Evolutionary conservation across 2,329 filamentous ascomycete species (phyloP).

Genomic region (Sporothrix protearum): DNA sequence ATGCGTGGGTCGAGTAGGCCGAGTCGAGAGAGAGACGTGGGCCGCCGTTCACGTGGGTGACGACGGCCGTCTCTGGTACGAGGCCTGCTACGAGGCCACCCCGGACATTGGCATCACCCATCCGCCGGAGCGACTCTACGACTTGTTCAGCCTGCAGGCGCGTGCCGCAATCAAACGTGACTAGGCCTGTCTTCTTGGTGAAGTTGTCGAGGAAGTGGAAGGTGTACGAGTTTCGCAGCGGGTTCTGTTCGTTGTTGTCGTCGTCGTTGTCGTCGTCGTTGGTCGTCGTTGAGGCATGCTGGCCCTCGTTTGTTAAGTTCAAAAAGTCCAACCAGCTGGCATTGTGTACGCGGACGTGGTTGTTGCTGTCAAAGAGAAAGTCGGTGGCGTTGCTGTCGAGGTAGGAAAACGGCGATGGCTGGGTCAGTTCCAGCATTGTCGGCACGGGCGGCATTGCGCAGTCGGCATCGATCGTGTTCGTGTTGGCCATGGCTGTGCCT

Average conservation of each 20-base stretch:
- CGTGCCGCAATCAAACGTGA: conserved; percentile 16
- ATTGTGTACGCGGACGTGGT: background rate
- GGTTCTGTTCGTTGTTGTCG: background rate
- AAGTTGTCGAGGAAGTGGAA: conserved; percentile 19
- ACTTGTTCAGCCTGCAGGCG: background rate
- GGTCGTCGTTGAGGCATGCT: background rate
- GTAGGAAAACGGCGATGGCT: background rate
- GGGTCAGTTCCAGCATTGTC: background rate
- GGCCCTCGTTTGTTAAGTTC: background rate
- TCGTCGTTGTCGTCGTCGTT: no score
- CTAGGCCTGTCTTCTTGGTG: conserved; percentile 8
- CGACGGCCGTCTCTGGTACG: background rate
- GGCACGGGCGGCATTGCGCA: background rate
- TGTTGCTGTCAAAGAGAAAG: background rate
- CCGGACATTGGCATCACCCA: background rate
- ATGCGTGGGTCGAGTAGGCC: background rate
- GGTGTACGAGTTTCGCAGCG: background rate
- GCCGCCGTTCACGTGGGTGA: background rate
- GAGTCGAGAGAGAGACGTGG: background rate
- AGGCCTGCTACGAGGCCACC: background rate
- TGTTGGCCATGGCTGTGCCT: background rate
- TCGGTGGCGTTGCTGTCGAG: background rate
- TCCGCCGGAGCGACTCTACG: background rate
- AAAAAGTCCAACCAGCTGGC: conserved; percentile 20
- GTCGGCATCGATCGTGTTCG: background rate